Evolutionary conservation across 805 yeast species (phyloP).

Genomic region (Zygosaccharomyces gambellarensis): DNA sequence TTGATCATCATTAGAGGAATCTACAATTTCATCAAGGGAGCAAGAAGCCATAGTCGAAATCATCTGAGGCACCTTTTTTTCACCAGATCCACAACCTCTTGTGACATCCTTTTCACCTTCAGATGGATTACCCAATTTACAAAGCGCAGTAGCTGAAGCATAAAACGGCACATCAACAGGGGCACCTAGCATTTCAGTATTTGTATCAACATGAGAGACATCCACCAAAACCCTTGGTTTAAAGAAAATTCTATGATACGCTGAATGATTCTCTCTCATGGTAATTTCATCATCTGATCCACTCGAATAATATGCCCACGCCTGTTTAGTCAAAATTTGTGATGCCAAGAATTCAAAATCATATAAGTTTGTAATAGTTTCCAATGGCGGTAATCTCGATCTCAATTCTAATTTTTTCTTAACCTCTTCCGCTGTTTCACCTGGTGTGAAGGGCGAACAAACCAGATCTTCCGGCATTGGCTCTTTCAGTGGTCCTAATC

Average conservation of each 20-base stretch:
- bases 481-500: slow-evolving; percentile 52
- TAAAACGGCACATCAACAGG: slow-evolving; percentile 74
- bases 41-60: slow-evolving; percentile 88
- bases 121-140: slow-evolving; percentile 76
- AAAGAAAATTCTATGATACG: slow-evolving; percentile 84
- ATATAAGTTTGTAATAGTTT: slow-evolving; percentile 66
- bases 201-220: slow-evolving; percentile 64
- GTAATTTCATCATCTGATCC: slow-evolving; percentile 93
- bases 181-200: slow-evolving; percentile 73
- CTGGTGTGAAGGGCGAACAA: slow-evolving; percentile 32
- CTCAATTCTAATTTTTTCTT: slow-evolving; percentile 26
- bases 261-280: slow-evolving; percentile 82
- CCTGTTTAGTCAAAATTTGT: slow-evolving; percentile 66
- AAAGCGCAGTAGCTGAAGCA: slow-evolving; percentile 87
- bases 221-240: slow-evolving; percentile 79
- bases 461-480: slow-evolving; percentile 29
- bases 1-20: slow-evolving; percentile 59
- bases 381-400: slow-evolving; percentile 60
- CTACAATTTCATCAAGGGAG: slow-evolving; percentile 79
- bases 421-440: slow-evolving; percentile 33
- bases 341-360: slow-evolving; percentile 89
- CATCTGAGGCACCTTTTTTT: slow-evolving; percentile 67
- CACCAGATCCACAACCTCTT: slow-evolving; percentile 69
- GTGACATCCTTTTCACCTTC: slow-evolving; percentile 90
- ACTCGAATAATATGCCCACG: slow-evolving; percentile 90